phyloP scores from a whole-genome alignment of 2,329 filamentous ascomycete species.

The Claviceps arundinis region DNA sequence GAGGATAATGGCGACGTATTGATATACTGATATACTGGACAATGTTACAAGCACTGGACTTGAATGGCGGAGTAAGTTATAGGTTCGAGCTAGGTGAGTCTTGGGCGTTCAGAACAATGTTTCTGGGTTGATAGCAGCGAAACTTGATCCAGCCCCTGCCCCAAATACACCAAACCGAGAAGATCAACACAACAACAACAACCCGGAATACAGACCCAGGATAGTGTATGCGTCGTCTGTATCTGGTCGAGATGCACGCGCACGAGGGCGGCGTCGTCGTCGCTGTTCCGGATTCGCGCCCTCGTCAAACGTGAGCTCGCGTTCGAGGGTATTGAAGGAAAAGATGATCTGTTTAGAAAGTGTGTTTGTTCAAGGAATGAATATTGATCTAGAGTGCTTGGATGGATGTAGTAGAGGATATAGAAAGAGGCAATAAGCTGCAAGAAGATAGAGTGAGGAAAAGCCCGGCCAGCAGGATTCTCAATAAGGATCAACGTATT shows the following conservation, averaged over 20 bases:
- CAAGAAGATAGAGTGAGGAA: not conserved
- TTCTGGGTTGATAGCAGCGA: not conserved
- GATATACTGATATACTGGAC: not conserved
- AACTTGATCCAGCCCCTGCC: constrained; percentile 1
- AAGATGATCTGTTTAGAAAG: not conserved
- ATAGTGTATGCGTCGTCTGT: not conserved
- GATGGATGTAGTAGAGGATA: not conserved
- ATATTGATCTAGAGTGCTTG: not conserved
- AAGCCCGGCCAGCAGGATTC: constrained; percentile 7
- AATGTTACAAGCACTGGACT: not conserved
- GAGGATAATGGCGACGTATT: not conserved
- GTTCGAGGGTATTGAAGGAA: not conserved
- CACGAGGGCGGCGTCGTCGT: not conserved
- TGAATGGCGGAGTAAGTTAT: not conserved
- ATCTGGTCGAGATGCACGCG: not conserved
- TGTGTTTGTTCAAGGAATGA: not conserved
- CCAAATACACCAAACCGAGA: not conserved
- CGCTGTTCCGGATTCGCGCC: not conserved
- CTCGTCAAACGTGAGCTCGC: not conserved
- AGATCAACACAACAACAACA: not conserved
- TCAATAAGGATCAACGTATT: not conserved
- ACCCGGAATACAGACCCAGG: not conserved
- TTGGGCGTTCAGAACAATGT: not conserved
- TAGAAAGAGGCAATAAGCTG: not conserved
- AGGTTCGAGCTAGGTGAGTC: not conserved